Conservation (phyloP, 2,329 filamentous ascomycete species). For the Pseudocercospora pini-densiflorae region DNA sequence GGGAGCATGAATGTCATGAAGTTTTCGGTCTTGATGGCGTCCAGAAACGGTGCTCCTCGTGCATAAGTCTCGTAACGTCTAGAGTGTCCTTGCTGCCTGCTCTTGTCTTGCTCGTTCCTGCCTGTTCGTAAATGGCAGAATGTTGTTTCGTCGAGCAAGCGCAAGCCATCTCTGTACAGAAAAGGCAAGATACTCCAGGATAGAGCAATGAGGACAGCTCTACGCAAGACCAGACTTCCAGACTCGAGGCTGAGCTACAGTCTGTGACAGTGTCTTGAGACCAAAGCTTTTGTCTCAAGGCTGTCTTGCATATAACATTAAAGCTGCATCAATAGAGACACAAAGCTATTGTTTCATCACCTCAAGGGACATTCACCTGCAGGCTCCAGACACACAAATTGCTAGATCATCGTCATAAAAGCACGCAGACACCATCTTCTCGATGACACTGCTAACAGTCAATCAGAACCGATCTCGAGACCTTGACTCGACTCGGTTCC, state of each 20-base stretch:
- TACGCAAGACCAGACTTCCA: too few relatives aligned
- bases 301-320: neutral
- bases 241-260: too few relatives aligned
- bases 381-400: neutral
- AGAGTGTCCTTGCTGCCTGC: neutral
- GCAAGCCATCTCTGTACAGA: neutral
- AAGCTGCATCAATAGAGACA: neutral
- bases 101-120: neutral
- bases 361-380: neutral
- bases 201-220: too few relatives aligned
- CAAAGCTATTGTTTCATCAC: neutral
- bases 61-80: too few relatives aligned
- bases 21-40: neutral
- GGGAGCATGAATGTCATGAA: neutral
- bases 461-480: neutral
- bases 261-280: neutral
- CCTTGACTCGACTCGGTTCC: neutral
- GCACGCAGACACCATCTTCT: neutral
- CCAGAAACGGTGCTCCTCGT: neutral
- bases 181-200: too few relatives aligned
- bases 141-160: neutral
- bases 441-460: neutral
- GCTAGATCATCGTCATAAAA: neutral
- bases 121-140: neutral
- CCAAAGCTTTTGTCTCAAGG: neutral